Base-by-base conservation (phyloP, 495 filamentous ascomycete genomes). In the Lasiosphaeria hispida region DNA sequence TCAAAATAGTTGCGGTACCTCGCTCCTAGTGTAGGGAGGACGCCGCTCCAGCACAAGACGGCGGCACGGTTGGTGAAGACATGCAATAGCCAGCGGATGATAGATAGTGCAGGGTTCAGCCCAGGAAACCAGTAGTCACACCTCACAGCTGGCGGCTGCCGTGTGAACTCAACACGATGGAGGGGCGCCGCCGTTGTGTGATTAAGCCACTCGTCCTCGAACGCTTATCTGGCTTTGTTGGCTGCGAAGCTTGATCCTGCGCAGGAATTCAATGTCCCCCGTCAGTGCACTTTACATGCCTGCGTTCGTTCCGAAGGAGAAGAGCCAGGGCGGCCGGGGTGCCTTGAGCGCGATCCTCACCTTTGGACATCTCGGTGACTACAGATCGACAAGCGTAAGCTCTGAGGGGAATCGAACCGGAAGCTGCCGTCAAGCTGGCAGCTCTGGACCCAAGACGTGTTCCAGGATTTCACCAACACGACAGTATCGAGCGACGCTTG, bases 181-280 rank as follows among this genome's bases (percentile, higher is more conserved):
- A 30, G 23, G 2, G 23, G 23, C 23, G 23, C 23, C 23, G 23
- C 23, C 23, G 23, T 2, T 30, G 5, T 30, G 5, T 30, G 2
- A 30, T 36, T 19, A 49, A 34, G 47, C 15, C 33, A 49, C 47
- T 33, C 15, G 10, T 33, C 23, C 23, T 30, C 23, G 23, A 30
- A 30, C 2, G 10, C 36, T 19, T 37, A 0, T 11, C 14, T 19
- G 23, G 33, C 33, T 1, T 49, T 49, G 47, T 49, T 49, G 47
- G 47, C 47, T 49, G 47, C 47, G 36, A 37, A 49, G 19, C 23
- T 0, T 14, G 23, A 49, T 49, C 47, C 47, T 49, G 33, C 47
- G 33, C 23, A 37, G 33, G 47, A 23, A 47, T 47, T 23, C 11
- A 47, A 44, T 6, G 14, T 15, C 11, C 3, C 43, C 41, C 41